Conservation (phyloP, 2,329 filamentous ascomycete species). For the Trichothecium roseum region DNA sequence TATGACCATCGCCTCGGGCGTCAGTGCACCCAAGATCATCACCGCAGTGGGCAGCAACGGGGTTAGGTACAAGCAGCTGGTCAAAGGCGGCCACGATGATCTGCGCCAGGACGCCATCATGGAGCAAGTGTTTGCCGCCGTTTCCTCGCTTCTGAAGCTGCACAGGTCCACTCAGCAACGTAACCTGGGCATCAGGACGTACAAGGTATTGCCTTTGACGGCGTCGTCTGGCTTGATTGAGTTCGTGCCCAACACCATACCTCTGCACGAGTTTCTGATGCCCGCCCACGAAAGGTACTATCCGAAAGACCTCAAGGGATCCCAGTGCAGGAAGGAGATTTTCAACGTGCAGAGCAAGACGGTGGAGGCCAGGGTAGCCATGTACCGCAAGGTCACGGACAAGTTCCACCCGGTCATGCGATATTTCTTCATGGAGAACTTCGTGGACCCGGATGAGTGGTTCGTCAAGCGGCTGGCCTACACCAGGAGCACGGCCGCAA, state of each 20-base stretch:
- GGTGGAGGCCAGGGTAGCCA: slow-evolving; percentile 59
- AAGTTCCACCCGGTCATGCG: slow-evolving; percentile 87
- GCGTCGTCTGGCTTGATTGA: slow-evolving; percentile 85
- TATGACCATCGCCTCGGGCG: slow-evolving; percentile 78
- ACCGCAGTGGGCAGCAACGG: slow-evolving; percentile 74
- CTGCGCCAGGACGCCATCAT: slow-evolving; percentile 95
- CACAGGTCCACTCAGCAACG: slow-evolving; percentile 82
- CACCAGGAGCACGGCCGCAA: slow-evolving; percentile 83
- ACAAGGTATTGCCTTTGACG: slow-evolving; percentile 89
- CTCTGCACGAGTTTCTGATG: slow-evolving; percentile 84
- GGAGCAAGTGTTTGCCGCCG: slow-evolving; percentile 98
- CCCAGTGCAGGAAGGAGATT: slow-evolving; percentile 71
- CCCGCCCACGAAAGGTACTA: slow-evolving; percentile 82
- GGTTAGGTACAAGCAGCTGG: slow-evolving; percentile 72
- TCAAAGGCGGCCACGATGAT: slow-evolving; percentile 94
- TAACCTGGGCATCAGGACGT: slow-evolving; percentile 83
- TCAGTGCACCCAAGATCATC: slow-evolving; percentile 90
- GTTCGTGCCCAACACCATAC: slow-evolving; percentile 88
- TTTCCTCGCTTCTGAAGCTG: slow-evolving; percentile 77
- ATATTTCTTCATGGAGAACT: slow-evolving; percentile 95
- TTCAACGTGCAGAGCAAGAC: slow-evolving; percentile 59
- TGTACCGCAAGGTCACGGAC: slow-evolving; percentile 68
- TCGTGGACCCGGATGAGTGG: slow-evolving; percentile 91
- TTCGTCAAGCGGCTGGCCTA: slow-evolving; percentile 84
- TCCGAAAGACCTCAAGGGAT: slow-evolving; percentile 70